Evolutionary conservation across 352 stramenopile species (phyloP).

Genomic region (Elongisporangium anandrum): DNA sequence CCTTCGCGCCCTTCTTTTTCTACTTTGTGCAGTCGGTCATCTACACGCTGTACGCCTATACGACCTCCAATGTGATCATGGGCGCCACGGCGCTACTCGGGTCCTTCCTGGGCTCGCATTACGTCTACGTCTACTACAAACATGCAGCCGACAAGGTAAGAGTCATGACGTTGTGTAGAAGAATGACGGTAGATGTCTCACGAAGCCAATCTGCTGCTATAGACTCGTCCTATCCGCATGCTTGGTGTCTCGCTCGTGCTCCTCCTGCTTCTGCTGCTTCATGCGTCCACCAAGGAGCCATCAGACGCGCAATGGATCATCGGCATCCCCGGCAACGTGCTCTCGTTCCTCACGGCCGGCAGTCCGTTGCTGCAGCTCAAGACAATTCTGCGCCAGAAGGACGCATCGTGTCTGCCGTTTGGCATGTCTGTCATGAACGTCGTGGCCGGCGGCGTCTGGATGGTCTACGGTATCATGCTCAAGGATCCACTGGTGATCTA

Average conservation of each 20-base stretch:
- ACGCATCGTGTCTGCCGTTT: slow-evolving; percentile 65
- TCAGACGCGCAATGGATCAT: slow-evolving; percentile 61
- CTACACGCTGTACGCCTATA: slow-evolving; percentile 72
- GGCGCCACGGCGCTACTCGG: slow-evolving; percentile 51
- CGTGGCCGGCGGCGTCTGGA: slow-evolving; percentile 59
- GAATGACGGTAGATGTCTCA: background rate
- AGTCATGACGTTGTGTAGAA: background rate
- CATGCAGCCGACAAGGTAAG: slow-evolving; percentile 35
- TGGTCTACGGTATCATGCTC: slow-evolving; percentile 64
- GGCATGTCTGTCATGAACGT: slow-evolving; percentile 83
- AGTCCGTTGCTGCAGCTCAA: slow-evolving; percentile 71
- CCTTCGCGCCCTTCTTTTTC: slow-evolving; percentile 82
- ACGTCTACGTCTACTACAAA: slow-evolving; percentile 68
- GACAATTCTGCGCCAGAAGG: slow-evolving; percentile 50
- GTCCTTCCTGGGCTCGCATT: slow-evolving; percentile 52
- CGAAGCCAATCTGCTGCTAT: background rate
- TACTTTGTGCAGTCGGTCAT: slow-evolving; percentile 84
- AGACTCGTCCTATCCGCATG: slow-evolving; percentile 33
- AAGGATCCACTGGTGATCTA: slow-evolving; percentile 56
- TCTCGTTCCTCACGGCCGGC: slow-evolving; percentile 63
- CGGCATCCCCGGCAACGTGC: slow-evolving; percentile 66
- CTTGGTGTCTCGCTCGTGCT: slow-evolving; percentile 40
- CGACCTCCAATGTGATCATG: slow-evolving; percentile 58
- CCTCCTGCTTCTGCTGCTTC: slow-evolving; percentile 44
- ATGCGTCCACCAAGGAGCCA: slow-evolving; percentile 31